A percentile compares a stretch with the other conserved stretches of the same genome.
phyloP scores from a whole-genome alignment of 352 stramenopile genomes.

The Pythium chondricola region DNA sequence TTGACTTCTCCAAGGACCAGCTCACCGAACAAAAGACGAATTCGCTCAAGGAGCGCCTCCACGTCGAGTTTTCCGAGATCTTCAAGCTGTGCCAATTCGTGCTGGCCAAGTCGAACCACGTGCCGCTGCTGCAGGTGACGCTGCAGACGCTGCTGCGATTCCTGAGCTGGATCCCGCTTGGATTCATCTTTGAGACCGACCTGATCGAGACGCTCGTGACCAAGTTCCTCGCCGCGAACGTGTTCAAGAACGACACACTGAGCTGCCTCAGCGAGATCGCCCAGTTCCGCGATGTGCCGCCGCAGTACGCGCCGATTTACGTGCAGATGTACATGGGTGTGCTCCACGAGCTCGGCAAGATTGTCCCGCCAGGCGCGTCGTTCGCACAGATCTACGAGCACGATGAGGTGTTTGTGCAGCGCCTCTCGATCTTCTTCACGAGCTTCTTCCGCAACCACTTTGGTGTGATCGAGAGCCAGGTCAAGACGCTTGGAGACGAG shows the following conservation, averaged over 20 bases:
- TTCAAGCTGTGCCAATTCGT: conserved; percentile 99
- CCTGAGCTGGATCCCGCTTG: conserved; percentile 97
- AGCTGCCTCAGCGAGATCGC: conserved; percentile 98
- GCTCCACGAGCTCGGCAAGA: conserved; percentile 87
- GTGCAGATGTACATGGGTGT: conserved; percentile 94
- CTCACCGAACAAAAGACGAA: conserved; percentile 98
- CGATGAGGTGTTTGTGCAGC: conserved; percentile 96
- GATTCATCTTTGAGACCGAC: conserved; percentile 98
- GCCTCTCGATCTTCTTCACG: conserved; percentile 96
- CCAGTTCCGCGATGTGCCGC: conserved; percentile 87
- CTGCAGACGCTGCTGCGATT: conserved; percentile 97
- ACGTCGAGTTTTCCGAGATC: conserved; percentile 98
- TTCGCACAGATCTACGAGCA: conserved; percentile 93
- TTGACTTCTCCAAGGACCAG: conserved; percentile 98
- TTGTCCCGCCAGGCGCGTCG: conserved; percentile 87
- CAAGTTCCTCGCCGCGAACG: conserved; percentile 93
- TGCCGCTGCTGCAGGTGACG: conserved; percentile 93
- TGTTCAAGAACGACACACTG: conserved; percentile 97
- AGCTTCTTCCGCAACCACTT: conserved; percentile 94
- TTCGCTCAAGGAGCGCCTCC: conserved; percentile 96
- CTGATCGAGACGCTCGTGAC: conserved; percentile 94
- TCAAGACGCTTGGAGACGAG: conserved; percentile 70
- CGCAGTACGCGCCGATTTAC: conserved; percentile 93
- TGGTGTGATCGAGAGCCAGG: conserved; percentile 90
- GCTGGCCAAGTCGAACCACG: conserved; percentile 90